A percentile compares a stretch with the other conserved stretches of the same genome.
These are phyloP conservation scores for Eremothecium coryli DNA, from an alignment of 1,139 yeast species.

Conservation along the genomic window DNA sequence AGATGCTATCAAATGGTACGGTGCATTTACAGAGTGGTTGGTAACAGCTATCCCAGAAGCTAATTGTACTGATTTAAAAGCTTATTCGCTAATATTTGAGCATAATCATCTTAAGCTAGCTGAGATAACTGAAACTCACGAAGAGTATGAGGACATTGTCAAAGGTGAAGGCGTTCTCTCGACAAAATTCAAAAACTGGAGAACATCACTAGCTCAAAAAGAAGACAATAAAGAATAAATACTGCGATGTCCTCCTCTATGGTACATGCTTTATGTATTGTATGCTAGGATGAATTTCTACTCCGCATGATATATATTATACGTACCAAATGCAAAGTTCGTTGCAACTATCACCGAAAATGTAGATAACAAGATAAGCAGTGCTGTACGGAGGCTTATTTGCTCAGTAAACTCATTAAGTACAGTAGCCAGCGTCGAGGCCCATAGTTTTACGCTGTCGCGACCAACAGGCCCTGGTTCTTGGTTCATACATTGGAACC, in stretches of 20 bases:
- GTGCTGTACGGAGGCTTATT: constrained; percentile 47
- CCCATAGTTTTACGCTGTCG: constrained; percentile 43
- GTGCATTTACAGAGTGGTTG: constrained; percentile 76
- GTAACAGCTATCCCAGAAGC: constrained; percentile 45
- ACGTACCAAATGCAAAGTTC: constrained; percentile 22
- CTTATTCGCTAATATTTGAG: constrained; percentile 39
- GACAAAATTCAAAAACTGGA: constrained; percentile 55
- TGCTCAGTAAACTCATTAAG: constrained; percentile 60
- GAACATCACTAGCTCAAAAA: constrained; percentile 27
- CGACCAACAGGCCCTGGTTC: constrained; percentile 37
- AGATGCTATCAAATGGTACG: constrained; percentile 76
- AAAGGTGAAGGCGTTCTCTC: constrained; percentile 38
- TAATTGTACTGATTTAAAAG: constrained; percentile 32
- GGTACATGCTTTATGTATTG: too few relatives aligned
- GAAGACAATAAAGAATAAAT: neutral
- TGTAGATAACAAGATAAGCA: constrained; percentile 33
- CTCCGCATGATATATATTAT: constrained; percentile 12
- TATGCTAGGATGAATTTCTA: too few relatives aligned
- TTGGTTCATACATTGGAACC: constrained; percentile 56
- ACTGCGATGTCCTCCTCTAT: too few relatives aligned
- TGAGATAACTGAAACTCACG: constrained; percentile 31
- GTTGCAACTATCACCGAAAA: constrained; percentile 29
- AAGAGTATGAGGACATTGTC: constrained; percentile 27
- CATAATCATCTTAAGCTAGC: constrained; percentile 35
- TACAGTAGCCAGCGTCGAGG: constrained; percentile 53